Conservation (phyloP, 1,139 yeast species). For the Yamadazyma sp. region DNA sequence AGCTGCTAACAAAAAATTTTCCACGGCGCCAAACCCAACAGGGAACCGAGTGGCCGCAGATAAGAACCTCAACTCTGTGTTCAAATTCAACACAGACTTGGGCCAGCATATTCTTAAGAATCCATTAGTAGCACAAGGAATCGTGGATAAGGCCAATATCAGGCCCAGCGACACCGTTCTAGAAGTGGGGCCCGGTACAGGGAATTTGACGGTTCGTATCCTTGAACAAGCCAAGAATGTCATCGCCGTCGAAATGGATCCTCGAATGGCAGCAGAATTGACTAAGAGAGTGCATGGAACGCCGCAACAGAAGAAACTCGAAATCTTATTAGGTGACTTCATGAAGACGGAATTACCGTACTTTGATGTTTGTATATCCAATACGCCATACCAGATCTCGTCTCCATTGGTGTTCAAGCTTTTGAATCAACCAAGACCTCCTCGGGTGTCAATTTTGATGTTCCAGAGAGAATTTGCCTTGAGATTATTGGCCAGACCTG, state of each 20-base stretch:
- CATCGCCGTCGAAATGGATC: conserved; percentile 97
- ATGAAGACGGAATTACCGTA: conserved; percentile 95
- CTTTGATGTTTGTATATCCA: conserved; percentile 93
- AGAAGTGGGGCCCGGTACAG: conserved; percentile 99
- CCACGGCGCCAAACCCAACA: conserved; percentile 40
- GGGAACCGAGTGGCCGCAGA: conserved; percentile 61
- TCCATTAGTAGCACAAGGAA: conserved; percentile 96
- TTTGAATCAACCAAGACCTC: conserved; percentile 88
- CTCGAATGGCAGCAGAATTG: conserved; percentile 98
- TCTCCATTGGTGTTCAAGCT: conserved; percentile 94
- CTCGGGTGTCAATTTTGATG: conserved; percentile 93
- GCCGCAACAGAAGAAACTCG: conserved; percentile 86
- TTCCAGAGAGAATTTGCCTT: conserved; percentile 96
- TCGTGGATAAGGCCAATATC: conserved; percentile 93
- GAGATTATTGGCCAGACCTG: conserved; percentile 91
- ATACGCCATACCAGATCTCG: conserved; percentile 96
- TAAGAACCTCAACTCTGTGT: conserved; percentile 75
- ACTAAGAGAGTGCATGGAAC: conserved; percentile 98
- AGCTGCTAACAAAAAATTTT: conserved; percentile 54
- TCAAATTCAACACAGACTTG: conserved; percentile 92
- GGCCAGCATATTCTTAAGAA: conserved; percentile 97
- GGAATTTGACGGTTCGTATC: conserved; percentile 91
- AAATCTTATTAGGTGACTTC: conserved; percentile 90
- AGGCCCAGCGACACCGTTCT: conserved; percentile 90
- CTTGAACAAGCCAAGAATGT: conserved; percentile 90